Evolutionary conservation across 805 yeast genomes (phyloP).

Genomic region (Pichia eremophila): DNA sequence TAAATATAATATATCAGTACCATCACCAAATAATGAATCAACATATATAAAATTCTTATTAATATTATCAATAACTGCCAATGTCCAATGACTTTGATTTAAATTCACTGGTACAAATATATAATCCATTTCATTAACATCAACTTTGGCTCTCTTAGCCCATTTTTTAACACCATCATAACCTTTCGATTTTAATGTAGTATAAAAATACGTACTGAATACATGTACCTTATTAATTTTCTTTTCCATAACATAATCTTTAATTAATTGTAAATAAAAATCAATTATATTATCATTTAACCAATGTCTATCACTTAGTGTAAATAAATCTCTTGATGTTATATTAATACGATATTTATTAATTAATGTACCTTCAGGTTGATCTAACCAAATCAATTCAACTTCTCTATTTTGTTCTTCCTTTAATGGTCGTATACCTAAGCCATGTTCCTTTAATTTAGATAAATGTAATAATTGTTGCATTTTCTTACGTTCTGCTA

Average conservation of each 20-base stretch:
- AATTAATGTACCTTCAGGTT: conserved; percentile 22
- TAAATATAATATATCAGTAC: conserved; percentile 33
- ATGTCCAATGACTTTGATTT: conserved; percentile 83
- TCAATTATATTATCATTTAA: conserved; percentile 88
- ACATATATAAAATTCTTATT: conserved; percentile 53
- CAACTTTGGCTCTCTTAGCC: conserved; percentile 68
- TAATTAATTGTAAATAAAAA: conserved; percentile 53
- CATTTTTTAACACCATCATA: conserved; percentile 74
- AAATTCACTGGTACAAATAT: conserved; percentile 83
- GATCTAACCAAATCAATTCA: conserved; percentile 25
- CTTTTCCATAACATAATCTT: conserved; percentile 20
- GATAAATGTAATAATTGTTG: conserved; percentile 27
- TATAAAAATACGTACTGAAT: conserved; percentile 84
- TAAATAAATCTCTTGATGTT: conserved; percentile 54
- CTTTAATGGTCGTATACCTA: conserved; percentile 23
- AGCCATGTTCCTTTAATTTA: conserved; percentile 27
- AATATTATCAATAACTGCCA: conserved; percentile 65
- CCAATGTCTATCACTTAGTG: conserved; percentile 70
- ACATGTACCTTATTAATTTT: conserved; percentile 40
- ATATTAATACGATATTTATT: conserved; percentile 47
- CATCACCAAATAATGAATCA: conserved; percentile 63
- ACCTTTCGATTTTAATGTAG: conserved; percentile 63
- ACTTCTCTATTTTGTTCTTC: conserved; percentile 27
- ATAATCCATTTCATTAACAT: conserved; percentile 53
- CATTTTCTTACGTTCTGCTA: conserved; percentile 33